phyloP scores from a whole-genome alignment of 495 filamentous ascomycete species.

The Penicillium malachiteum region DNA sequence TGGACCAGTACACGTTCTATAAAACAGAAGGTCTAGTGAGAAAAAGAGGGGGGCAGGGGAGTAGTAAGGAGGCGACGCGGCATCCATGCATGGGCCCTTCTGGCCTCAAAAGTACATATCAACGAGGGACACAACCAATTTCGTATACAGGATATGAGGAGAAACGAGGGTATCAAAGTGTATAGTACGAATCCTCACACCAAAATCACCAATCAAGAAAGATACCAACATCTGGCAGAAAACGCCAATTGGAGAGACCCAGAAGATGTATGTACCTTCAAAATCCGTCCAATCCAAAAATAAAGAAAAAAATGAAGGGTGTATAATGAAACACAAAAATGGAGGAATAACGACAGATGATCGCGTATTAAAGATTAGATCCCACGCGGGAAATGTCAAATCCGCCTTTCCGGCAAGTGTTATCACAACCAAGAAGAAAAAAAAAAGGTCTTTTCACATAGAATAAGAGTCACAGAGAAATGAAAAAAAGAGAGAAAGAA shows the following conservation, averaged over 20 bases:
- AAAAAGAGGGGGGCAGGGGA: slow-evolving; percentile 3
- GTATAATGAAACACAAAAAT: slow-evolving; percentile 6
- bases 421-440: not conserved
- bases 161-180: slow-evolving; percentile 24
- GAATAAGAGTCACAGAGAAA: slow-evolving; percentile 7
- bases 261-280: not conserved
- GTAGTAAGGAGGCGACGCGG: slow-evolving; percentile 2
- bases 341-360: slow-evolving; percentile 14
- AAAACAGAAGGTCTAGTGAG: slow-evolving; percentile 2
- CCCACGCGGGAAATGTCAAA: slow-evolving; percentile 11
- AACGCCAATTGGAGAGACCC: not conserved
- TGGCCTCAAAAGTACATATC: slow-evolving; percentile 2
- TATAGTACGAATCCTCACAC: slow-evolving; percentile 8
- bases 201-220: slow-evolving; percentile 2
- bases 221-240: not conserved
- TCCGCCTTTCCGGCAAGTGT: not conserved
- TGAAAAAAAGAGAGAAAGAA: slow-evolving; percentile 6
- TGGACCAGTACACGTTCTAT: slow-evolving; percentile 6
- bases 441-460: slow-evolving; percentile 1
- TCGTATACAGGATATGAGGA: slow-evolving; percentile 13
- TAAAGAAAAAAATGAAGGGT: not conserved
- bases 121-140: slow-evolving; percentile 9
- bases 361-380: slow-evolving; percentile 33
- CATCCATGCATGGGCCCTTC: slow-evolving; percentile 10
- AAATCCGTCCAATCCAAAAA: too few species aligned